Base-by-base conservation (phyloP, 2,329 filamentous ascomycete species). In the Cryoendolithus antarcticus region DNA sequence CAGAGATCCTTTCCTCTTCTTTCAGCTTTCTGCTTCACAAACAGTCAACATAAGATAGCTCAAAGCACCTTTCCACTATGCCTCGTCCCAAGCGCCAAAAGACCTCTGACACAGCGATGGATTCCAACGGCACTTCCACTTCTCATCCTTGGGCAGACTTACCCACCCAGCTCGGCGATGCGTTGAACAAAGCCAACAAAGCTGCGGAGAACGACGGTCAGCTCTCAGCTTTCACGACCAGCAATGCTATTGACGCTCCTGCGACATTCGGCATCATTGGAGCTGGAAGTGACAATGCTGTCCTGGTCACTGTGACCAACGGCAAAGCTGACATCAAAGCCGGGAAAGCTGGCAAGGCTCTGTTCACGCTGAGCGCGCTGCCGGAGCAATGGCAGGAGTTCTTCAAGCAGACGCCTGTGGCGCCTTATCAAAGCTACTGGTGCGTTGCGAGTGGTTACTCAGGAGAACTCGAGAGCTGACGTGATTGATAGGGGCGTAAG, bases 361-460 rank as follows among this genome's bases (percentile, higher is more conserved):
- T 57, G 1, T 67, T 66, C 46, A 57, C 53, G 0, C 56, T 67
- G 3, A 59, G 56, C 12, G 64, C 64, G 8, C 50, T 62, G 2
- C 62, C 64, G 2, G 61, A 66, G 43, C 63, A 67, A 53, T 67
- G 64, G 64, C 58, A 65, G 46, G 54, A 64, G 34, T 64, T 64
- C 50, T 65, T 66, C 55, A 59, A 65, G 41, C 53, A 57, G 28
- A 60, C 63, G 1, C 64, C 63, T 4, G 59, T 56, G 1, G 58
- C 57, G 48, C 63, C 64, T 9, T 65, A 67, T 42, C 63, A 67
- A 41, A 63, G 60, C 40, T 67, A 65, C 45, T 66, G 63, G 63
- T 49, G 59, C 58, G 59, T 42, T 5, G 4, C 10, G 10, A 6
- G 10, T 11, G 9, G 9, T 7, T 9, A 12, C 27, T 11, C 9